phyloP scores from a whole-genome alignment of 352 stramenopile species.

The Achlya hypogyna region DNA sequence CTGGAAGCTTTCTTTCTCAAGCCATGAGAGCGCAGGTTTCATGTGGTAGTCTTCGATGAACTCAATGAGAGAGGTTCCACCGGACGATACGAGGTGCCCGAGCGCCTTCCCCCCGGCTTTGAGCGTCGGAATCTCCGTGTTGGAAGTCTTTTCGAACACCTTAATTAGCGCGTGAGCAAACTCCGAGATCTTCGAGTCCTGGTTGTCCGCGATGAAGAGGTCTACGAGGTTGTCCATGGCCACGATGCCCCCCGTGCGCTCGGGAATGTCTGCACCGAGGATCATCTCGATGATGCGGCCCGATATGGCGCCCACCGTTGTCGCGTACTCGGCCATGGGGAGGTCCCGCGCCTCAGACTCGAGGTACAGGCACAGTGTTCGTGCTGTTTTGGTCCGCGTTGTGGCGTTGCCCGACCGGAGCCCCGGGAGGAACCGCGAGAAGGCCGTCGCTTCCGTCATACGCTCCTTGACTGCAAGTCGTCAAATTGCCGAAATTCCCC shows the following conservation, averaged over 20 bases:
- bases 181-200: slow-evolving; percentile 86
- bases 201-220: slow-evolving; percentile 80
- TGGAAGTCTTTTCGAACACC: slow-evolving; percentile 82
- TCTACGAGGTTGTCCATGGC: slow-evolving; percentile 86
- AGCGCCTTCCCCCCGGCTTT: slow-evolving; percentile 67
- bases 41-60: slow-evolving; percentile 86
- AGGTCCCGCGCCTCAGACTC: slow-evolving; percentile 81
- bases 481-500: not conserved
- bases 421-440: slow-evolving; percentile 63
- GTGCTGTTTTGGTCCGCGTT: slow-evolving; percentile 53
- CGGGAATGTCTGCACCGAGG: slow-evolving; percentile 62
- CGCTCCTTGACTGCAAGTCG: not conserved
- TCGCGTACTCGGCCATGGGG: slow-evolving; percentile 77
- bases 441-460: slow-evolving; percentile 9
- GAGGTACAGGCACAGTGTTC: slow-evolving; percentile 71
- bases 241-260: slow-evolving; percentile 77
- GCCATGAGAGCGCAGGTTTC: slow-evolving; percentile 77
- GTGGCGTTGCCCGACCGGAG: slow-evolving; percentile 58
- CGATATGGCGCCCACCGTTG: slow-evolving; percentile 79
- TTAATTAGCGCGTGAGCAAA: slow-evolving; percentile 81
- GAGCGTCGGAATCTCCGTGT: slow-evolving; percentile 57
- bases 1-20: slow-evolving; percentile 85
- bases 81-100: slow-evolving; percentile 81
- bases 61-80: slow-evolving; percentile 77
- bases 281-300: slow-evolving; percentile 74